Base-by-base conservation (phyloP, 371 early-diverging fungal species). In the Amoeboaphelidium occidentale region DNA sequence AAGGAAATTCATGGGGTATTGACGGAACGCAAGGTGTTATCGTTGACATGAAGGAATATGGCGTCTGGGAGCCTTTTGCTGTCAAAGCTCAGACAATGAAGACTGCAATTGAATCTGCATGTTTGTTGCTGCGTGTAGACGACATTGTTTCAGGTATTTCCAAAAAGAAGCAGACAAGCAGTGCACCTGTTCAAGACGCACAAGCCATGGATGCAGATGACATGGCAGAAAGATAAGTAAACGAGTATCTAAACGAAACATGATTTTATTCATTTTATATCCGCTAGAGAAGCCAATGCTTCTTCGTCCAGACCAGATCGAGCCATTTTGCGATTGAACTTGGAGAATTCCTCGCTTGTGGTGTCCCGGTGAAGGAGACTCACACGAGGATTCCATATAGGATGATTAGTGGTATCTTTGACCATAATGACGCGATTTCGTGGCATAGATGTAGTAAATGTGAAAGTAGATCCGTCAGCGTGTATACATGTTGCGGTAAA, bases 71-170 rank as follows among this genome's bases (percentile, higher is more conserved):
- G 68, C 97, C 99, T n/a, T 74, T 79, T 52, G 86, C 91, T 17
- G 99, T 99, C 55, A 99, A 99, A 72, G 78, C 84, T 23, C 99
- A 99, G 73, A 90, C 87, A 3, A 73, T 99, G 66, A 98, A 97
- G 78, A 92, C 97, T 26, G 98, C 98, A n/a, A 84, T 99, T 58
- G 99, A 98, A 25, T 51, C 50, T 12, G 17, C 51, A 23, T 50
- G 51, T 43, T 41, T 53, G 46, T 42, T 50, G n/a, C 27, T 53
- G 22, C 25, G 50, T 27, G 94, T 96, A 45, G 97, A 96, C 62
- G 97, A 92, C 68, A 94, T 96, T 64, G 92, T 96, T 2, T 86
- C 89, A 27, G 88, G 87, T 61, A 62, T 87, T 44, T 74, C 79
- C 24, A 76, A 74, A 57, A 74, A 52, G 2, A 32, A 32, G 39